Conservation (phyloP, 345 rosid species). For the Populus nigra region DNA sequence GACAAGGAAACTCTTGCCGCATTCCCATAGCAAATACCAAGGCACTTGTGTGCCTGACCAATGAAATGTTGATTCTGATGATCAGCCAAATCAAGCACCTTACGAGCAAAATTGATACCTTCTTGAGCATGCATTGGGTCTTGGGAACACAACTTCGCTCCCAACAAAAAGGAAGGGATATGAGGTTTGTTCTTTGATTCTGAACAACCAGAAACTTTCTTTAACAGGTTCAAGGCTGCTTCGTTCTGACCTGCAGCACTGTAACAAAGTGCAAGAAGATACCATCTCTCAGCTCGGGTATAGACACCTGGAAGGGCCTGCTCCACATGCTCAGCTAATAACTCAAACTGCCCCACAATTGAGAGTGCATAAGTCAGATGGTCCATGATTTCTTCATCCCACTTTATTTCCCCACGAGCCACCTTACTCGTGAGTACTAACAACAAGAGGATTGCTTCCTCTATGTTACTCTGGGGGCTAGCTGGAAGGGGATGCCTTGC, state of each 20-base stretch:
- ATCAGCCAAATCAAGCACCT: slow-evolving; percentile 40
- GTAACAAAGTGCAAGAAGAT: slow-evolving; percentile 83
- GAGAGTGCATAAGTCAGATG: slow-evolving; percentile 80
- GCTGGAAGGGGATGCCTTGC: slow-evolving; percentile 42
- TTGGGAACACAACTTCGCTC: slow-evolving; percentile 76
- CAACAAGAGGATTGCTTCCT: slow-evolving; percentile 84
- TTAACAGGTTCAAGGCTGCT: slow-evolving; percentile 67
- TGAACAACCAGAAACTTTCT: slow-evolving; percentile 60
- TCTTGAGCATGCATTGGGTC: slow-evolving; percentile 56
- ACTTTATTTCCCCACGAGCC: slow-evolving; percentile 55
- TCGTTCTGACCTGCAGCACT: slow-evolving; percentile 69
- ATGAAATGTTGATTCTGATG: slow-evolving; percentile 46
- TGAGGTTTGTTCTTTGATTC: slow-evolving; percentile 60
- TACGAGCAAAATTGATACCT: slow-evolving; percentile 61
- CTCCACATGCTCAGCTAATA: slow-evolving; percentile 70
- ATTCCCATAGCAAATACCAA: slow-evolving; percentile 77
- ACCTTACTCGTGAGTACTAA: slow-evolving; percentile 69
- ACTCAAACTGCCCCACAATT: slow-evolving; percentile 59
- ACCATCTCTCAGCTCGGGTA: slow-evolving; percentile 78
- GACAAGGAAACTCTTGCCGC: slow-evolving; percentile 68
- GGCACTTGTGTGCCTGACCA: slow-evolving; percentile 65
- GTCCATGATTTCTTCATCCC: slow-evolving; percentile 87
- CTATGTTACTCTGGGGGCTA: slow-evolving; percentile 48
- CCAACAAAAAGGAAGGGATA: slow-evolving; percentile 59
- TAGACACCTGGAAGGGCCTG: slow-evolving; percentile 70